phyloP scores from a whole-genome alignment of 345 rosid genomes.

The Orychophragmus violaceus region DNA sequence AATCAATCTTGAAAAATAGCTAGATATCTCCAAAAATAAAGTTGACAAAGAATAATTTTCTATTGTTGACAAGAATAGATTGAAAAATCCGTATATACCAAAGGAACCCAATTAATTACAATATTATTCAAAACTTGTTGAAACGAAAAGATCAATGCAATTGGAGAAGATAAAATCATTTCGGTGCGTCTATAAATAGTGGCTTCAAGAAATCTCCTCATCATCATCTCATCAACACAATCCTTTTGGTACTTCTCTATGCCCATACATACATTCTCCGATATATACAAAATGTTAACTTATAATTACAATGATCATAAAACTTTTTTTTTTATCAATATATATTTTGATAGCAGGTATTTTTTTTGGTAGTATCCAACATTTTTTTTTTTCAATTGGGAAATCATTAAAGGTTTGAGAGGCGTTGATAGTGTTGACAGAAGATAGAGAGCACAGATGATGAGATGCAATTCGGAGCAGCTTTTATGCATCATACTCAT shows the following conservation, averaged over 20 bases:
- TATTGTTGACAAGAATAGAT: neutral
- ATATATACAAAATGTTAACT: neutral
- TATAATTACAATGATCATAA: neutral
- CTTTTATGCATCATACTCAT: conserved; percentile 47
- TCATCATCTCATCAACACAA: conserved; percentile 16
- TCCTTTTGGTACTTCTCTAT: neutral
- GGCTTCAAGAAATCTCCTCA: conserved; percentile 9
- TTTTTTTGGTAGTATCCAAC: neutral
- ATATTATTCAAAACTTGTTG: conserved; percentile 16
- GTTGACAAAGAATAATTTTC: neutral
- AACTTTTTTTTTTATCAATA: neutral
- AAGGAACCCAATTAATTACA: neutral
- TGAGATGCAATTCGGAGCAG: conserved; percentile 13
- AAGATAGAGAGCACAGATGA: conserved; percentile 92
- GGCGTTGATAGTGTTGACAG: conserved; percentile 60
- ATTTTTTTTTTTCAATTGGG: neutral
- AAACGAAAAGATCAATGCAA: neutral
- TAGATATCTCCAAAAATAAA: neutral
- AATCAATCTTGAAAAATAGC: neutral
- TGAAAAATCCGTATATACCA: conserved; percentile 1
- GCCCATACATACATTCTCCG: neutral
- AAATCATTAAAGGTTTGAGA: neutral
- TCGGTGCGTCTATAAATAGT: conserved; percentile 19
- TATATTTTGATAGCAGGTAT: neutral
- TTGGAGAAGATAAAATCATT: neutral